phyloP scores from a whole-genome alignment of 345 rosid species.

The Triadica sebifera region DNA sequence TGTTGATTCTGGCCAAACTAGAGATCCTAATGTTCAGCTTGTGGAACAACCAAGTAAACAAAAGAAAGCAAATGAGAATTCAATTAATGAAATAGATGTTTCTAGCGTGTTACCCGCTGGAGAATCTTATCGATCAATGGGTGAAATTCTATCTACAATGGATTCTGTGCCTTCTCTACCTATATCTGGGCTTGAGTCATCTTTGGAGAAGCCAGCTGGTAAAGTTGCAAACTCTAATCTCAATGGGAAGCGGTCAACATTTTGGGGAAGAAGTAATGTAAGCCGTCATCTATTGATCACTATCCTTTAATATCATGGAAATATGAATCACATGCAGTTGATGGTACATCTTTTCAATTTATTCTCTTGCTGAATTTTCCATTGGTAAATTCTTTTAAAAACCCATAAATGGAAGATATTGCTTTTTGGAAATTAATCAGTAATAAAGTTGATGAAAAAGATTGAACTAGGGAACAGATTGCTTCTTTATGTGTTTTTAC shows the following conservation, averaged over 20 bases:
- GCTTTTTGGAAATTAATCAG: neutral
- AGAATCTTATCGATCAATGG: conserved; percentile 75
- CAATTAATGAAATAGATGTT: conserved; percentile 41
- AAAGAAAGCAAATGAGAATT: conserved; percentile 50
- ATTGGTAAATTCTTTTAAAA: neutral
- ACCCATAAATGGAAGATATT: neutral
- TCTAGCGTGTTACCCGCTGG: conserved; percentile 48
- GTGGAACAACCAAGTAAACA: conserved; percentile 55
- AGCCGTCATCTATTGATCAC: conserved; percentile 34
- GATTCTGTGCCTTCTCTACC: conserved; percentile 57
- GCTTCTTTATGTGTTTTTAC: neutral
- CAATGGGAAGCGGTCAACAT: conserved; percentile 61
- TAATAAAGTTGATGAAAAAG: neutral
- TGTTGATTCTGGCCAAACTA: conserved; percentile 37
- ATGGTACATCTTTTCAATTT: conserved; percentile 2
- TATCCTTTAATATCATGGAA: neutral
- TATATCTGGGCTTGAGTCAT: conserved; percentile 52
- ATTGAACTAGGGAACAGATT: neutral
- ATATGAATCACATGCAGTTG: conserved; percentile 1
- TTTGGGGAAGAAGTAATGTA: conserved; percentile 95
- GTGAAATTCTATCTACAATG: conserved; percentile 62
- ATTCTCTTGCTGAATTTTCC: neutral
- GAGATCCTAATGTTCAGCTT: conserved; percentile 44
- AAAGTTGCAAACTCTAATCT: conserved; percentile 60
- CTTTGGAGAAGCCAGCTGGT: conserved; percentile 56